phyloP scores from a whole-genome alignment of 2,329 filamentous ascomycete genomes.

The Colletotrichum sublineola region DNA sequence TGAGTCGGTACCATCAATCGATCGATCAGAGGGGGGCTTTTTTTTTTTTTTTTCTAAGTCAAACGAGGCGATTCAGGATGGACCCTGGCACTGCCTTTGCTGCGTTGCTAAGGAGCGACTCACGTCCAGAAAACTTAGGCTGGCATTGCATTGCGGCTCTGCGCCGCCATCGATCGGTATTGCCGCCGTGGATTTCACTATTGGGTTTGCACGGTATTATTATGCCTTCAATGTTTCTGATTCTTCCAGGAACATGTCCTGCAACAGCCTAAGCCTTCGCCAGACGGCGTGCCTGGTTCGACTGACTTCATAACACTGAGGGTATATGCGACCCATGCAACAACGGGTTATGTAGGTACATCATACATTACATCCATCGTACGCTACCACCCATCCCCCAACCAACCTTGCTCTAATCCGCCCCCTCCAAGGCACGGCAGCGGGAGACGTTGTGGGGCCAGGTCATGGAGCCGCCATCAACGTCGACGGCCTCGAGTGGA shows the following conservation, averaged over 20 bases:
- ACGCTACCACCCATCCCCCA: not conserved
- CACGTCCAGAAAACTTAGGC: not conserved
- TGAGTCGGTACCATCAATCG: slow-evolving; percentile 12
- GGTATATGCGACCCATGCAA: slow-evolving; percentile 8
- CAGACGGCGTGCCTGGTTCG: slow-evolving; percentile 7
- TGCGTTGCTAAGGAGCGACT: slow-evolving; percentile 8
- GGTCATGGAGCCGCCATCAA: slow-evolving; percentile 30
- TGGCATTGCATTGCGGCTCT: not conserved
- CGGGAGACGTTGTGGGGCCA: slow-evolving; percentile 22
- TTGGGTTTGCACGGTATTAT: slow-evolving; percentile 7
- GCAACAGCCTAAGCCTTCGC: slow-evolving; percentile 12
- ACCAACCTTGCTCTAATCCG: slow-evolving; percentile 10
- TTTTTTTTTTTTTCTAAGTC: not conserved
- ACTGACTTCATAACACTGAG: slow-evolving; percentile 9
- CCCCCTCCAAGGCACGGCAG: slow-evolving; percentile 15
- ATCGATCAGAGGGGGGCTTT: slow-evolving; percentile 31
- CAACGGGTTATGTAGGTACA: not conserved
- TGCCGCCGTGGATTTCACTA: not conserved
- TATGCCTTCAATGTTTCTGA: slow-evolving; percentile 11
- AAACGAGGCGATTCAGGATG: slow-evolving; percentile 15
- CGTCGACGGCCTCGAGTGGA: slow-evolving; percentile 27
- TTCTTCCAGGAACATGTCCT: not conserved
- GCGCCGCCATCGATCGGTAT: not conserved
- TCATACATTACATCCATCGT: no score
- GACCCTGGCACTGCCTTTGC: slow-evolving; percentile 16